phyloP scores from a whole-genome alignment of 2,329 filamentous ascomycete genomes.

The Fusarium bactridioides region DNA sequence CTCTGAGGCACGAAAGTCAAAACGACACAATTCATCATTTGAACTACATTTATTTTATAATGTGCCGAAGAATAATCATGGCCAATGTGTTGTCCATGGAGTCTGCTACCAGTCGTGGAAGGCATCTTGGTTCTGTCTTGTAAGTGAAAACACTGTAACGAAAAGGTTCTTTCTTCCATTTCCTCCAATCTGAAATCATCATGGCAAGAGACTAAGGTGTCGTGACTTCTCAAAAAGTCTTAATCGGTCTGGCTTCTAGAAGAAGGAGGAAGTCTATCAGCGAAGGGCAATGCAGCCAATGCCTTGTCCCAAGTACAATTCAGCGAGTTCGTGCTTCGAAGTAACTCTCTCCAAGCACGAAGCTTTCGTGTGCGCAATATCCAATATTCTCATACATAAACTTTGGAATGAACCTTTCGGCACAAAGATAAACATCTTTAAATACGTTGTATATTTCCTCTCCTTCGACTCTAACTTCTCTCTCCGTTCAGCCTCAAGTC shows the following conservation, averaged over 20 bases:
- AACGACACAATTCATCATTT: not conserved
- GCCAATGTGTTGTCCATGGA: not conserved
- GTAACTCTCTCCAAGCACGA: not conserved
- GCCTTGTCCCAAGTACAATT: not conserved
- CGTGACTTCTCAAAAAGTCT: not conserved
- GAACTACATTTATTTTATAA: not conserved
- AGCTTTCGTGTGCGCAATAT: not conserved
- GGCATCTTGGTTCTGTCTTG: not conserved
- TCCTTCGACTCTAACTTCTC: not conserved
- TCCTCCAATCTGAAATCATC: not conserved
- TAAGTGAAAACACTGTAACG: not conserved
- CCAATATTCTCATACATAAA: not conserved
- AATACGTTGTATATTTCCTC: not conserved
- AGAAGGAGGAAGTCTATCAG: not conserved
- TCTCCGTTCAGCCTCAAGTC: not conserved
- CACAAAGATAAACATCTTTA: not conserved
- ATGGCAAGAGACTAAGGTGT: not conserved
- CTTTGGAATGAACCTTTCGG: not conserved
- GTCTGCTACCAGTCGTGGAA: not conserved
- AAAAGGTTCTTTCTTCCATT: not conserved
- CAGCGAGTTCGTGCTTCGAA: not conserved
- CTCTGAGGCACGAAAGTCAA: not conserved
- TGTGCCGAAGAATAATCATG: fast-evolving
- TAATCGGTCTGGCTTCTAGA: not conserved
- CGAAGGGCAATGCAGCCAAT: not conserved